Percentiles rank a stretch among this genome's conserved stretches.
Conservation (phyloP, 2,329 filamentous ascomycete genomes). For the Apiospora sp. region DNA sequence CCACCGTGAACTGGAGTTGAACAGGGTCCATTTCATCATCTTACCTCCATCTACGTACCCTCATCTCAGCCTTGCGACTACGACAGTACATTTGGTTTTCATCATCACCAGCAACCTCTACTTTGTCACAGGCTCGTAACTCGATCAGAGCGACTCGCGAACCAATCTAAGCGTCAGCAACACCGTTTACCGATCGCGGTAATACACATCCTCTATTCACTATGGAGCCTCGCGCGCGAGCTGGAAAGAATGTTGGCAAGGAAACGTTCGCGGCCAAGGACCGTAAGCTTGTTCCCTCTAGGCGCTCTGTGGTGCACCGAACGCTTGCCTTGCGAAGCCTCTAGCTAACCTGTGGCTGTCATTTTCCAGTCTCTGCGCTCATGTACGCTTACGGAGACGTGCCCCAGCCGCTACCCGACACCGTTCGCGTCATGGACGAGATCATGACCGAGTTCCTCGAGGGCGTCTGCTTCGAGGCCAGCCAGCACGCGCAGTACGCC, state of each 20-base stretch:
- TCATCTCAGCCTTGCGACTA: constrained; percentile 1
- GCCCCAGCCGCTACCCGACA: constrained; percentile 79
- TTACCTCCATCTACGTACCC: neutral
- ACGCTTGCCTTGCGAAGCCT: neutral
- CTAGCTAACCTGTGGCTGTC: constrained; percentile 29
- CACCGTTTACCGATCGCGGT: neutral
- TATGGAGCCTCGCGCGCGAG: constrained; percentile 80
- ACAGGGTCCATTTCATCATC: constrained; percentile 6
- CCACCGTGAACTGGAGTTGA: constrained; percentile 5
- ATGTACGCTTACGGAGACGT: constrained; percentile 85
- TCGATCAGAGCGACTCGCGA: neutral
- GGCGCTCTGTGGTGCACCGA: constrained; percentile 1
- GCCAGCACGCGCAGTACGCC: constrained; percentile 83
- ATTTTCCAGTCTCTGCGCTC: constrained; percentile 69
- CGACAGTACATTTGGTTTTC: neutral
- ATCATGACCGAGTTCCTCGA: constrained; percentile 97
- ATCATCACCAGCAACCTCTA: too few species aligned
- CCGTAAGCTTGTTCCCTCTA: constrained; percentile 56
- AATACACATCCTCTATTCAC: constrained; percentile 22
- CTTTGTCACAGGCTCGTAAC: neutral
- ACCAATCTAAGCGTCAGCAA: neutral
- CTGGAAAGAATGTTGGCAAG: constrained; percentile 82
- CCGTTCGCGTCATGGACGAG: constrained; percentile 88
- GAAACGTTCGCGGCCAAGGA: constrained; percentile 81
- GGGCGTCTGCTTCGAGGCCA: constrained; percentile 89